Evolutionary conservation across 495 filamentous ascomycete species (phyloP), one percentile per base, ranked within the genome.

Genomic region (Penicillium waksmanii): DNA sequence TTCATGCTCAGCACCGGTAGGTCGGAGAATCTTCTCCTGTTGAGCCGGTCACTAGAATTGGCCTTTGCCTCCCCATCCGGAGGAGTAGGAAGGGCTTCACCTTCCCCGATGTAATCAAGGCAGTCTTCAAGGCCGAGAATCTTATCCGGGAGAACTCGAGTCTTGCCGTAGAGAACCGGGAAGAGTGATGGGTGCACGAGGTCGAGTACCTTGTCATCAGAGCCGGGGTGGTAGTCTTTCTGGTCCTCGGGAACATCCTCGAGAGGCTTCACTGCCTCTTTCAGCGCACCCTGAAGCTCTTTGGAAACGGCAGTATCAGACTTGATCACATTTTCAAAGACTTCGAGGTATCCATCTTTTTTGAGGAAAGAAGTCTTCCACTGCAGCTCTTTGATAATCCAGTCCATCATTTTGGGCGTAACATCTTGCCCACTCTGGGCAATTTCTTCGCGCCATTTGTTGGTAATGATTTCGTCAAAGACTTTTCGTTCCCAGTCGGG

Each of bases 171-270:
- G 3, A 84, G 57, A 1, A 89, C 60, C 3, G 87, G 85, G 55
- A 78, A 89, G 5, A 88, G 68, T 0, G 84, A 87, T 0, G 85
- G 86, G 61, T 88, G 80, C 11, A 89, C 80, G 2, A 89, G 67
- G 62, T 89, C 76, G 1, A 88, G 73, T 0, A 89, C 87, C 51
- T 80, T 78, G 1, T 66, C 60, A 53, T 84, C 73, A 1, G 82
- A 83, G 4, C 77, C 69, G 0, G 85, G 84, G 60, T 86, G 83
- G 77, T 84, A 88, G 58, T 89, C 86, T 60, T 83, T 84, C 46
- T 71, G 18, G 0, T 68, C 59, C 13, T 76, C 72, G 9, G 81
- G 76, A 1, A 80, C 71, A 34, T 81, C 56, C 35, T 84, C 80
- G 2, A 86, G 66, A 5, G 65, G 61, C n/a, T 42, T 18, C 0